Evolutionary conservation across 345 rosid species (phyloP), one percentile per base, ranked within the genome.

Genomic region (Camelina sativa): DNA sequence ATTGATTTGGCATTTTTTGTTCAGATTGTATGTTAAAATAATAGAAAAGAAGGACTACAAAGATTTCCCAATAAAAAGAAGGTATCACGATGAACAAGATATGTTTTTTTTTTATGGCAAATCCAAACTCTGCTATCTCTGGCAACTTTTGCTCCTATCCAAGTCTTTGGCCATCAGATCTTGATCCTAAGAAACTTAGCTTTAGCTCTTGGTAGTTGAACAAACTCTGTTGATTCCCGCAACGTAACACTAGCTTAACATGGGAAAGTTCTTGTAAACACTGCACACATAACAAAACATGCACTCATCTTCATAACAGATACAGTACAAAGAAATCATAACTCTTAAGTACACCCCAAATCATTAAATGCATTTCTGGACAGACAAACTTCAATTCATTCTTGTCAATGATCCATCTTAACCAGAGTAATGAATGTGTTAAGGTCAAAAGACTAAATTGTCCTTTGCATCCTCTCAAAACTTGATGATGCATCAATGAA

Each of bases 231-330:
- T 50, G 76, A 56, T 63, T 71, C 67, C 80, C 65, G 2, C 67
- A 19, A 44, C 13, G 23, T 44, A 63, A 23, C 75, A 55, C 71
- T 69, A 35, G 41, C 65, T 25, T 65, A 77, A 77, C 72, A 77
- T 58, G 62, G 72, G 67, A 43, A 52, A 71, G 62, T 51, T 77
- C 72, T 77, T 64, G 76, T 77, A 71, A 71, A 57, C 80, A 71
- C 76, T 77, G 80, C 30, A 28, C 68, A 71, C 55, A 65, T 5
- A 11, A 32, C 25, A 55, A 62, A 12, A 43, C n/a, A n/a, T 5
- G 8, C 12, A 62, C 68, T 32, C 32, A 60, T 37, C 62, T 75
- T 75, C 73, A 67, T 75, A 35, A 65, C 77, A 43, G 11, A 65
- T 46, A 65, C 77, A 53, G 19, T 8, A 55, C 64, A 7, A 11